Base-by-base conservation (phyloP, 345 rosid genomes). In the Microthlaspi erraticum region DNA sequence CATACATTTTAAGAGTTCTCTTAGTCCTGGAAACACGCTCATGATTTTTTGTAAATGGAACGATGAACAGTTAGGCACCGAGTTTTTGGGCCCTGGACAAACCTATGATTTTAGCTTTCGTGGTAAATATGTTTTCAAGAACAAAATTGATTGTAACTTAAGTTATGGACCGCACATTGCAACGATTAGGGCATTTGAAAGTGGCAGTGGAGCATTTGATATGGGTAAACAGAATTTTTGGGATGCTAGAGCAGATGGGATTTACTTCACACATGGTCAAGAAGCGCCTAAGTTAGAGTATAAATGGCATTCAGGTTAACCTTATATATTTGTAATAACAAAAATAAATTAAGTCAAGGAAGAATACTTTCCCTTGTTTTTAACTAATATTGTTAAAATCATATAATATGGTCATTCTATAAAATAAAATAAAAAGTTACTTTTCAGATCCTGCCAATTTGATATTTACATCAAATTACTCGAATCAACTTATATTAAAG, bases 241-340 rank as follows among this genome's bases (percentile, higher is more conserved):
- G 60, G 13, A 34, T 55, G 42, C 42, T 16, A 55, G 42, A 55
- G 10, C 16, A 55, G 60, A 55, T 34, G 60, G 60, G 6, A 55
- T 55, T 55, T 55, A 55, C 14, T 55, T 55, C n/a, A 55, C 60
- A 17, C 60, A 55, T 55, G 60, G 60, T 33, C 10, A 34, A 55
- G 11, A 16, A 10, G 8, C 8, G n/a, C 42, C 60, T 34, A 50
- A 50, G 1, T 23, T 50, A 50, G 42, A 55, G 23, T 55, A 55
- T 34, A 55, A 34, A 55, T 34, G 60, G 26, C 26, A 23, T 0
- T 23, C 26, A 23, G 3, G 26, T 23, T 23, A 23, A 23, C 26
- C 26, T 23, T 23, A 23, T 23, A 23, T 23, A 2, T 23, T 23
- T 23, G 26, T 23, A 23, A 2, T 23, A 23, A 23, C 3, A 23